Evolutionary conservation across 352 stramenopile genomes (phyloP), one percentile per base, ranked within the genome.

Genomic region (Phytophthora litchii): DNA sequence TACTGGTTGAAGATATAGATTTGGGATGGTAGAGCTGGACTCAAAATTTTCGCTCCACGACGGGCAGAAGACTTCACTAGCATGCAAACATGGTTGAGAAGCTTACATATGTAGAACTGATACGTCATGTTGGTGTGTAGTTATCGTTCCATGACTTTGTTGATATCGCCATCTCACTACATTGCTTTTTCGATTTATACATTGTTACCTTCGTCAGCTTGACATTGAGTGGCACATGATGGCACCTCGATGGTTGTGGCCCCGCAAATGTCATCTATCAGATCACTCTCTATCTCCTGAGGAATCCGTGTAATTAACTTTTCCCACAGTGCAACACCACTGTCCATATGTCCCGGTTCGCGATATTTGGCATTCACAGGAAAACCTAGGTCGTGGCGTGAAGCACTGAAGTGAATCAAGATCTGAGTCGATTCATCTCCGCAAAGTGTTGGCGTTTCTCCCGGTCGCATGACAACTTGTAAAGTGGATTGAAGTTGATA

Each of bases 201-300:
- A 27, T 3, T 27, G 23, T 27, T 3, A 5, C 23, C 23, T 27
- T 27, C 23, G 23, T 27, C 3, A 27, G 5, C 23, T 27, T 27
- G 3, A 3, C 23, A 5, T 27, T 27, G 5, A 27, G 23, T 27
- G 23, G 23, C 5, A 27, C 3, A 27, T 27, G 23, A 27, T 27
- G 23, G 5, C 23, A 27, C 23, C 23, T 27, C 23, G 23, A 5
- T 27, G 23, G 3, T 27, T 5, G 5, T 27, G 9, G 25, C 16
- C n/a, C 9, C 23, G 17, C 56, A 53, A 25, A 21, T 36, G 3
- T 72, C 51, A 34, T 70, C 61, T 3, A 72, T 53, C 19, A 68
- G 11, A 10, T 51, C 11, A 43, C 52, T 68, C 19, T 72, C 64
- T 6, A 72, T 35, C 10, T 61, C 40, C 10, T 58, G 25, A 13